These are phyloP conservation scores for Candida michaelii DNA, from an alignment of 805 yeast genomes.

Conservation along the genomic window DNA sequence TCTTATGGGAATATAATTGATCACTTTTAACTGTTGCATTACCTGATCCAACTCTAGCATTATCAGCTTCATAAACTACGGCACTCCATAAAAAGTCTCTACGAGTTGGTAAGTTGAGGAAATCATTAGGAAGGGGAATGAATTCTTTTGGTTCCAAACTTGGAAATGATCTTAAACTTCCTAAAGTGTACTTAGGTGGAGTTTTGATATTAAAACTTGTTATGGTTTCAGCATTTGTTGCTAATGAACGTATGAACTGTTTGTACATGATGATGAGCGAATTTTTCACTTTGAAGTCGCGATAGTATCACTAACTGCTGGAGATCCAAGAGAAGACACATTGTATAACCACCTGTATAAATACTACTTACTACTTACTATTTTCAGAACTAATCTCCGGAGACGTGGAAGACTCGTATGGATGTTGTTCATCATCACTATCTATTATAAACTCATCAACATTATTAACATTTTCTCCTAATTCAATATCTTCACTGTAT, in stretches of 20 bases:
- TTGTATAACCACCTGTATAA: too few species aligned
- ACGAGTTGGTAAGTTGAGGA: conserved; percentile 75
- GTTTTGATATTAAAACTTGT: conserved; percentile 24
- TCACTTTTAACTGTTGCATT: conserved; percentile 86
- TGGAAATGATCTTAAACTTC: conserved; percentile 82
- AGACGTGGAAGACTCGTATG: neutral
- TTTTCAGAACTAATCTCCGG: neutral
- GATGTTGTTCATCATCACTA: conserved; percentile 45
- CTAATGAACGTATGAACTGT: conserved; percentile 29
- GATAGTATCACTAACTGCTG: neutral
- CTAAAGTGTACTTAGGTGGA: conserved; percentile 72
- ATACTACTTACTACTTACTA: neutral
- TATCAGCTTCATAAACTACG: conserved; percentile 87
- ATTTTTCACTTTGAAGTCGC: conserved; percentile 1
- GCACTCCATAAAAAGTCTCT: conserved; percentile 94
- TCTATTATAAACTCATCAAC: conserved; percentile 47
- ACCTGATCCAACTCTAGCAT: conserved; percentile 83
- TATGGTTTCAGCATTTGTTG: conserved; percentile 22
- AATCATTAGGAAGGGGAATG: conserved; percentile 71
- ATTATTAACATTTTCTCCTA: conserved; percentile 29
- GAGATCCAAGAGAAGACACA: too few species aligned
- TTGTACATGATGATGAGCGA: conserved; percentile 21
- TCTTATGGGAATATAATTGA: conserved; percentile 79
- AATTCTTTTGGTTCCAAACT: conserved; percentile 81
- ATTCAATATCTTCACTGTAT: conserved; percentile 43